Percentiles rank a stretch among this genome's conserved stretches.
Evolutionary conservation across 768 basidiomycete species (phyloP).

Genomic region (Rhizopogon rudus): DNA sequence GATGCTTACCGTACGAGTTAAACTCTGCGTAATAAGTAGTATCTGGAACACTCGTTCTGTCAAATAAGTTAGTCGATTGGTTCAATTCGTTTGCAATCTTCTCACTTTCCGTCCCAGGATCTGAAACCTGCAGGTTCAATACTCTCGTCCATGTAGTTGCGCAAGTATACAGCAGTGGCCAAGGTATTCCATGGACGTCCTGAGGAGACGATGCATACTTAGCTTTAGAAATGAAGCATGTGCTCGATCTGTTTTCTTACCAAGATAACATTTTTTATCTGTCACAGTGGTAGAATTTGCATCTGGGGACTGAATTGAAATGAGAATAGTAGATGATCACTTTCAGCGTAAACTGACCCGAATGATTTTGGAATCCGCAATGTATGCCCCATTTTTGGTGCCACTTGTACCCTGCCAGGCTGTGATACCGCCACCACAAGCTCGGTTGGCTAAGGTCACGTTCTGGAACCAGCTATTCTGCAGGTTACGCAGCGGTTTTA

Average conservation of each 20-base stretch:
- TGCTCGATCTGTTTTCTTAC: constrained; percentile 18
- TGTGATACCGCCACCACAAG: constrained; percentile 58
- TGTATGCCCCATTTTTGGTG: constrained; percentile 50
- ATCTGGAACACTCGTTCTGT: constrained; percentile 44
- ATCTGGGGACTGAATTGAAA: constrained; percentile 45
- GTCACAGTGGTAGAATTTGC: constrained; percentile 46
- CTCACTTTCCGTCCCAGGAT: constrained; percentile 33
- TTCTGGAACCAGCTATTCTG: constrained; percentile 53
- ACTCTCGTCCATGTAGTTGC: constrained; percentile 55
- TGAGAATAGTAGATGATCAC: neutral
- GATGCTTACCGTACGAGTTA: constrained; percentile 39
- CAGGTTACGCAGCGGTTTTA: neutral
- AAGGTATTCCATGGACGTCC: constrained; percentile 59
- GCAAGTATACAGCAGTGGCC: constrained; percentile 48
- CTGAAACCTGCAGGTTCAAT: constrained; percentile 48
- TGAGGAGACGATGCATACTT: constrained; percentile 2
- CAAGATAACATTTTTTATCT: constrained; percentile 44
- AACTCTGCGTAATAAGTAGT: constrained; percentile 48
- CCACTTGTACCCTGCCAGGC: constrained; percentile 53
- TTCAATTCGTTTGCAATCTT: neutral
- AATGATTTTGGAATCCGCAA: constrained; percentile 50
- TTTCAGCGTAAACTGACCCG: constrained; percentile 33
- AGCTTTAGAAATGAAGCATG: neutral
- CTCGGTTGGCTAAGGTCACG: constrained; percentile 54
- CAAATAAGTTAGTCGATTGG: neutral